These are phyloP conservation scores for Ailanthus altissimus DNA, from an alignment of 345 rosid genomes.

Conservation along the genomic window DNA sequence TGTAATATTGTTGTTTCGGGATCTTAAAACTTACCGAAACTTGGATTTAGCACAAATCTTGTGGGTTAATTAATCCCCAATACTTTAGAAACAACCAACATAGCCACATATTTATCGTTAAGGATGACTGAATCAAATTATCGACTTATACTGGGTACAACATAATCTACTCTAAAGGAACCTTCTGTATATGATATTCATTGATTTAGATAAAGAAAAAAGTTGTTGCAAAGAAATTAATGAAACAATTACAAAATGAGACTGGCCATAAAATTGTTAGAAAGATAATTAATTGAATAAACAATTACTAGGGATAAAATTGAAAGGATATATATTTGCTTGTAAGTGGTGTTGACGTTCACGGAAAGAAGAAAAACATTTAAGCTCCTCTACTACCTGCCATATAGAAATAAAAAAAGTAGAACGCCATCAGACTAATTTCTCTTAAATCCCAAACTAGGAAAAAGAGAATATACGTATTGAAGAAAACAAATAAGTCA, in stretches of 20 bases:
- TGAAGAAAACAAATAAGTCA: not conserved
- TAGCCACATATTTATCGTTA: too few relatives aligned
- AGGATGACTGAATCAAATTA: too few relatives aligned
- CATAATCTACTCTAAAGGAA: too few relatives aligned
- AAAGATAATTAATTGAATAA: slow-evolving; percentile 22
- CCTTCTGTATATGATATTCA: too few relatives aligned
- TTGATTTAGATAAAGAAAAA: too few relatives aligned
- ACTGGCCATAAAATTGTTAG: slow-evolving; percentile 24
- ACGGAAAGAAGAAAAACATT: slow-evolving; percentile 81
- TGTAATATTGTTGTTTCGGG: too few relatives aligned
- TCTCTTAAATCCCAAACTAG: slow-evolving; percentile 11
- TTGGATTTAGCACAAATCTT: slow-evolving; percentile 52
- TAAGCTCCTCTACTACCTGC: slow-evolving; percentile 72
- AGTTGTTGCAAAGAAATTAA: too few relatives aligned
- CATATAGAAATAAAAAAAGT: slow-evolving; percentile 5
- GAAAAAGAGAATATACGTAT: not conserved
- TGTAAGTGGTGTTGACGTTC: slow-evolving; percentile 91
- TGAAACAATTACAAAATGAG: too few relatives aligned
- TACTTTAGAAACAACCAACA: too few relatives aligned
- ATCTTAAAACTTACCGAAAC: slow-evolving; percentile 34
- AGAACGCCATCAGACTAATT: slow-evolving; percentile 2
- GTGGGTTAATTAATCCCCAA: too few relatives aligned
- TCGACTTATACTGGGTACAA: too few relatives aligned
- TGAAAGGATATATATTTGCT: slow-evolving; percentile 44
- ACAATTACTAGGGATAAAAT: slow-evolving; percentile 10